Evolutionary conservation across 1,284 basidiomycete genomes (phyloP).

Genomic region (Meripilus lineatus): DNA sequence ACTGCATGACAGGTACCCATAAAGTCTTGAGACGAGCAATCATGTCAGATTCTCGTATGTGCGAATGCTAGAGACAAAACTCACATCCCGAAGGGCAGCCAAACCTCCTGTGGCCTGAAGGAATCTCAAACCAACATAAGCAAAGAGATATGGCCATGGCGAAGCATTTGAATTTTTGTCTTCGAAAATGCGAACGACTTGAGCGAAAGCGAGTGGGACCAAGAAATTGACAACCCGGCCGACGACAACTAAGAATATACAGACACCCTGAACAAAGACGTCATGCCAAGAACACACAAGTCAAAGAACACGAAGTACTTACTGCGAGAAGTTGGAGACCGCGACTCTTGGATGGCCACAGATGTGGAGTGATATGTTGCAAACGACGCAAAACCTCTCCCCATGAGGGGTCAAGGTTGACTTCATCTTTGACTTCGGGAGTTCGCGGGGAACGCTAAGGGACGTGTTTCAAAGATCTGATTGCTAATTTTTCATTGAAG

Average conservation of each 20-base stretch:
- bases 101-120: slow-evolving; percentile 71
- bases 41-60: too few relatives aligned
- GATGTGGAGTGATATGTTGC: slow-evolving; percentile 65
- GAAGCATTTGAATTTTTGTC: slow-evolving; percentile 36
- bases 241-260: slow-evolving; percentile 62
- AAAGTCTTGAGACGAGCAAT: slow-evolving; percentile 44
- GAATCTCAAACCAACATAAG: slow-evolving; percentile 61
- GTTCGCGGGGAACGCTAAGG: slow-evolving; percentile 7
- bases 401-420: slow-evolving; percentile 64
- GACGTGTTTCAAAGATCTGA: slow-evolving; percentile 8
- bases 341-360: slow-evolving; percentile 72
- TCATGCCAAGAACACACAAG: neutral
- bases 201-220: slow-evolving; percentile 70
- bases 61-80: slow-evolving; percentile 23
- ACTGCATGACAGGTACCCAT: slow-evolving; percentile 86
- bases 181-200: slow-evolving; percentile 60
- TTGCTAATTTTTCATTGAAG: neutral
- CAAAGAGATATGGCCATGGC: slow-evolving; percentile 59
- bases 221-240: slow-evolving; percentile 76
- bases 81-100: slow-evolving; percentile 60
- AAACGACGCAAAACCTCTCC: slow-evolving; percentile 54
- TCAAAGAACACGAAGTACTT: slow-evolving; percentile 26
- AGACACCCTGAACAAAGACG: slow-evolving; percentile 42
- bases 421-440: slow-evolving; percentile 48
- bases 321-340: slow-evolving; percentile 72